Conservation (phyloP, 2,329 filamentous ascomycete species). For the Trichoderma arundinaceum region DNA sequence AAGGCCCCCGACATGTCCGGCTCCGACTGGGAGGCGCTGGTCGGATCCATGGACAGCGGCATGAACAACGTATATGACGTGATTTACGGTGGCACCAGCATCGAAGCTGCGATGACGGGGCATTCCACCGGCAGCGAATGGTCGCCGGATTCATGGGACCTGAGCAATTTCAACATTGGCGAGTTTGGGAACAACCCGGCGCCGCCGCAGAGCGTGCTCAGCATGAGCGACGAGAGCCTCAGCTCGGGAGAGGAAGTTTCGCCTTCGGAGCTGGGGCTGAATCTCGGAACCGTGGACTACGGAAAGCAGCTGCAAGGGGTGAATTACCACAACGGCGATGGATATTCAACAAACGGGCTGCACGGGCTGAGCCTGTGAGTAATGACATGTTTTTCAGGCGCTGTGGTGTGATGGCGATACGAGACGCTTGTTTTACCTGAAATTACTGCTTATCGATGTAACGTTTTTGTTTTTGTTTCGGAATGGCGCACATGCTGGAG, state of each 20-base stretch:
- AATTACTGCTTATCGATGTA: constrained; percentile 16
- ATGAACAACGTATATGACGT: constrained; percentile 84
- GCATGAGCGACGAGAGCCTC: constrained; percentile 63
- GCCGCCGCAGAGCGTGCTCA: constrained; percentile 59
- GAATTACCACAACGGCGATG: constrained; percentile 26
- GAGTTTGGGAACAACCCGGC: constrained; percentile 53
- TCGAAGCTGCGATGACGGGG: constrained; percentile 53
- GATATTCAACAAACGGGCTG: constrained; percentile 23
- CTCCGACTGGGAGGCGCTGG: constrained; percentile 80
- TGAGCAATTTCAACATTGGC: constrained; percentile 56
- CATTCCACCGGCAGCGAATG: constrained; percentile 51
- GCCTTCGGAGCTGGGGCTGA: constrained; percentile 53
- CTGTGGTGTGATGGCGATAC: constrained; percentile 24
- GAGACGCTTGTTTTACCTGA: constrained; percentile 6
- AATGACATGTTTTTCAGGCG: constrained; percentile 19
- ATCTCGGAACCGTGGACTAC: constrained; percentile 47
- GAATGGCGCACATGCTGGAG: constrained; percentile 27
- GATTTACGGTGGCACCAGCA: constrained; percentile 72
- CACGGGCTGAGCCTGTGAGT: constrained; percentile 22
- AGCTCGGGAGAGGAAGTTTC: constrained; percentile 60
- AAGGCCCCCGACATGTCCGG: constrained; percentile 59
- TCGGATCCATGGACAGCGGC: constrained; percentile 79
- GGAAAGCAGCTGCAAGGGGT: constrained; percentile 38
- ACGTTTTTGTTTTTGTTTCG: constrained; percentile 9
- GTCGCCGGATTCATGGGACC: constrained; percentile 64